Conservation (phyloP, 169 alveolate species). For the Plasmodium inui region DNA sequence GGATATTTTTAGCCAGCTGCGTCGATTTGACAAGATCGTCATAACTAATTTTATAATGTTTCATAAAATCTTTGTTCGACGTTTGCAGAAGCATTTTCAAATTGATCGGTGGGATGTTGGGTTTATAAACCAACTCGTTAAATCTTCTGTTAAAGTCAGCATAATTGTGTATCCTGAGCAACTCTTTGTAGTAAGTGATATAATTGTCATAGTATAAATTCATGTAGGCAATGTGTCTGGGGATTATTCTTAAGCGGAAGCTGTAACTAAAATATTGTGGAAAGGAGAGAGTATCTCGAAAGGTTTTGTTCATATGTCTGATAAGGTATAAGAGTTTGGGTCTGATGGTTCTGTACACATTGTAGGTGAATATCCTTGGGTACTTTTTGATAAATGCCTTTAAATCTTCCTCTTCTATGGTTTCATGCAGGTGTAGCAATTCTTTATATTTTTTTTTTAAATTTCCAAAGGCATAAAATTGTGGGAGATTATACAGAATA, state of each 20-base stretch:
- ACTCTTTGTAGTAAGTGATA: constrained; percentile 66
- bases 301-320: constrained; percentile 76
- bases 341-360: constrained; percentile 79
- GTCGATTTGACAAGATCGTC: constrained; percentile 43
- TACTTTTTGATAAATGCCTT: constrained; percentile 64
- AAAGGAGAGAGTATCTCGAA: constrained; percentile 75
- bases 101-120: constrained; percentile 62
- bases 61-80: constrained; percentile 51
- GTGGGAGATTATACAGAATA: constrained; percentile 57
- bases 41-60: constrained; percentile 63
- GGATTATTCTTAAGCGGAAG: constrained; percentile 83
- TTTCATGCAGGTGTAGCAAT: constrained; percentile 50
- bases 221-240: constrained; percentile 84
- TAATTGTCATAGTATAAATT: constrained; percentile 77
- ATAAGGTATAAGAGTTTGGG: constrained; percentile 81
- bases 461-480: constrained; percentile 73
- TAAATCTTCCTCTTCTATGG: constrained; percentile 75
- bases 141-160: constrained; percentile 61
- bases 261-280: constrained; percentile 82
- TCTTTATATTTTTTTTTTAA: constrained; percentile 73
- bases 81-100: constrained; percentile 52
- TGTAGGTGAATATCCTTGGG: constrained; percentile 80
- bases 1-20: constrained; percentile 72
- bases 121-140: constrained; percentile 49
- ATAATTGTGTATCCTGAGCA: constrained; percentile 54